phyloP scores from a whole-genome alignment of 208 protist genomes.

The Wallacemonas rigidus region DNA sequence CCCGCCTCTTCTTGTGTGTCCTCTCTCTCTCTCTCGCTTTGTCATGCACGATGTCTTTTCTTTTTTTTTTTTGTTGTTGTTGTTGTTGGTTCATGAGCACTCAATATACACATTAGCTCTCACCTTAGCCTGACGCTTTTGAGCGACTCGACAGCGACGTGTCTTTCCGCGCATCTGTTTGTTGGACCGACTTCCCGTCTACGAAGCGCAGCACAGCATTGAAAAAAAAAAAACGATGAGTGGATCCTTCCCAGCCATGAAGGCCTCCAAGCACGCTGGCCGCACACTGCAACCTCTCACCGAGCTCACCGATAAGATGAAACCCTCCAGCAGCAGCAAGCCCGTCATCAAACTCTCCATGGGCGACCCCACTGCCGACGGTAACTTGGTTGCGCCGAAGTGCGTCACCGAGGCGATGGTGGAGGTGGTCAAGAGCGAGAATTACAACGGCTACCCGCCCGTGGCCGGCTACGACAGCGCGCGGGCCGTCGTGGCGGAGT shows the following conservation, averaged over 20 bases:
- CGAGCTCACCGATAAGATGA: conserved; percentile 31
- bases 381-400: conserved; percentile 49
- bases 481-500: conserved; percentile 37
- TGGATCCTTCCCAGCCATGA: conserved; percentile 16
- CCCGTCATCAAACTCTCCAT: conserved; percentile 41
- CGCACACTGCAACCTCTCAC: conserved; percentile 27
- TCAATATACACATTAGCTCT: too few species aligned
- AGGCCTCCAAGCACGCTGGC: conserved; percentile 12
- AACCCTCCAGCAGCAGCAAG: conserved; percentile 22
- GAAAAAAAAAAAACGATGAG: neutral
- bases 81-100: neutral
- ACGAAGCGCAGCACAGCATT: neutral
- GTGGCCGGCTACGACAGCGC: conserved; percentile 32
- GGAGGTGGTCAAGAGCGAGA: conserved; percentile 27
- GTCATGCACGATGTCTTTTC: neutral
- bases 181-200: too few species aligned
- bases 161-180: too few species aligned
- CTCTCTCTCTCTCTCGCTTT: neutral
- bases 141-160: too few species aligned
- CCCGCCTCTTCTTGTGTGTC: too few species aligned
- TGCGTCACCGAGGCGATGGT: conserved; percentile 38
- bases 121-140: too few species aligned
- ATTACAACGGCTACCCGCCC: conserved; percentile 51
- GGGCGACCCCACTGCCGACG: conserved; percentile 52
- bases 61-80: neutral